phyloP scores from a whole-genome alignment of 345 rosid species.

The Camelina sativa region DNA sequence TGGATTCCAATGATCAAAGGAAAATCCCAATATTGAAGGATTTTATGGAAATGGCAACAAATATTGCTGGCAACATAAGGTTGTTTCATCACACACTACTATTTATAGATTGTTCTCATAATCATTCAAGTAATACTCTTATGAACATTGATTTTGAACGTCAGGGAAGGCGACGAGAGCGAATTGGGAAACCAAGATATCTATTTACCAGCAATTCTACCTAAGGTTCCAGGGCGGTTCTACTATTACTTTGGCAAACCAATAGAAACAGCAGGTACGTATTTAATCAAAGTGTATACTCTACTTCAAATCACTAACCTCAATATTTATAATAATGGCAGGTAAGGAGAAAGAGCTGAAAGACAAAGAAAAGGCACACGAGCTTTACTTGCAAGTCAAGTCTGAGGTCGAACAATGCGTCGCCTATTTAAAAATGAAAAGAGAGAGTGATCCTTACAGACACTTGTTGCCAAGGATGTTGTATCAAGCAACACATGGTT shows the following conservation, averaged over 20 bases:
- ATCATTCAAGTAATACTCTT: not conserved
- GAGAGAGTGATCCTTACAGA: constrained; percentile 74
- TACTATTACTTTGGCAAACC: constrained; percentile 83
- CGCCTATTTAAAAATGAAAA: constrained; percentile 59
- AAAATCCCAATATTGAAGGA: too few relatives aligned
- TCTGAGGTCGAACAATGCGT: constrained; percentile 66
- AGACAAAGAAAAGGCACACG: constrained; percentile 60
- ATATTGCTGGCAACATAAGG: too few relatives aligned
- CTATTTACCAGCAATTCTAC: constrained; percentile 58
- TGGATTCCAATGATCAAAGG: too few relatives aligned
- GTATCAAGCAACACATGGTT: constrained; percentile 58
- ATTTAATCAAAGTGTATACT: not conserved
- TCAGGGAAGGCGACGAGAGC: constrained; percentile 54
- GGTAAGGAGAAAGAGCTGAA: constrained; percentile 56
- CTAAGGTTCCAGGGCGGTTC: constrained; percentile 78
- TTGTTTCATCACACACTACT: not conserved
- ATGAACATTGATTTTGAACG: constrained; percentile 17
- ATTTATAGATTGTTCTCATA: not conserved
- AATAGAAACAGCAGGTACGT: constrained; percentile 71
- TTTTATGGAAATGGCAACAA: too few relatives aligned
- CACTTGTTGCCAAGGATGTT: constrained; percentile 53
- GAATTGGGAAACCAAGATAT: constrained; percentile 64
- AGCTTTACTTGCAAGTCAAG: constrained; percentile 66
- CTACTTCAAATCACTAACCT: not conserved
- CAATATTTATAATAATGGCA: constrained; percentile 25